A percentile compares a stretch with the other conserved stretches of the same genome.
These are phyloP conservation scores for Metschnikowia hibisci DNA, from an alignment of 805 yeast genomes.

Conservation along the genomic window DNA sequence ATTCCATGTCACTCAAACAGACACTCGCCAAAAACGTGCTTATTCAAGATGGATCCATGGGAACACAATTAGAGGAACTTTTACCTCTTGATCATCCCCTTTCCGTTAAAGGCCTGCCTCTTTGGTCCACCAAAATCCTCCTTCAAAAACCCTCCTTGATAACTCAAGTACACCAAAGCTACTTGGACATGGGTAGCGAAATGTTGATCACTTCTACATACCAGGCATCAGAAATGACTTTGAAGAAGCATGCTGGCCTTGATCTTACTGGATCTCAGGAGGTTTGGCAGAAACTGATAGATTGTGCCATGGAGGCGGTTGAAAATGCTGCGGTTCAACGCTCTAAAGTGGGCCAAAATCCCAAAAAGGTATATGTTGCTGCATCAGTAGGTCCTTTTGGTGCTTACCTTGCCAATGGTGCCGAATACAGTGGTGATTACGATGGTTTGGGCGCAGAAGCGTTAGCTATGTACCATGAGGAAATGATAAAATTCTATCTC, in stretches of 20 bases:
- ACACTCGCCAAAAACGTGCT: slow-evolving; percentile 5
- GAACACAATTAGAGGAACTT: slow-evolving; percentile 17
- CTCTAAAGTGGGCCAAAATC: background rate
- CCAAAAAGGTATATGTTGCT: slow-evolving; percentile 32
- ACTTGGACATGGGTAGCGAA: slow-evolving; percentile 17
- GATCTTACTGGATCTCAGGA: slow-evolving; percentile 7
- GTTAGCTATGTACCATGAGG: slow-evolving; percentile 49
- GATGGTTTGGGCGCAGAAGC: slow-evolving; percentile 34
- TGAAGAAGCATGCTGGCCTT: slow-evolving; percentile 14
- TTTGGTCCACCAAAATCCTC: slow-evolving; percentile 20
- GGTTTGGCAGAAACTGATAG: slow-evolving; percentile 17
- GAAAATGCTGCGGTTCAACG: background rate
- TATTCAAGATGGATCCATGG: slow-evolving; percentile 20
- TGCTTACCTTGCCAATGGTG: slow-evolving; percentile 60
- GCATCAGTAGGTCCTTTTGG: slow-evolving; percentile 82
- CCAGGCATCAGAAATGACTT: slow-evolving; percentile 17
- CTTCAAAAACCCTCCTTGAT: slow-evolving; percentile 15
- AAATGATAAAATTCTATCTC: slow-evolving; percentile 39
- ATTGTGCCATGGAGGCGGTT: slow-evolving; percentile 14
- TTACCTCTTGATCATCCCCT: slow-evolving; percentile 17
- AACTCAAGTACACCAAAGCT: slow-evolving; percentile 15
- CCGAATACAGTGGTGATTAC: slow-evolving; percentile 73
- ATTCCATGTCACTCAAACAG: slow-evolving; percentile 9
- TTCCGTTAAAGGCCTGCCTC: slow-evolving; percentile 18
- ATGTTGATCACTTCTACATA: slow-evolving; percentile 19